Conservation (phyloP, 106 monocot genomes). For the Dendrobium huoshanense region DNA sequence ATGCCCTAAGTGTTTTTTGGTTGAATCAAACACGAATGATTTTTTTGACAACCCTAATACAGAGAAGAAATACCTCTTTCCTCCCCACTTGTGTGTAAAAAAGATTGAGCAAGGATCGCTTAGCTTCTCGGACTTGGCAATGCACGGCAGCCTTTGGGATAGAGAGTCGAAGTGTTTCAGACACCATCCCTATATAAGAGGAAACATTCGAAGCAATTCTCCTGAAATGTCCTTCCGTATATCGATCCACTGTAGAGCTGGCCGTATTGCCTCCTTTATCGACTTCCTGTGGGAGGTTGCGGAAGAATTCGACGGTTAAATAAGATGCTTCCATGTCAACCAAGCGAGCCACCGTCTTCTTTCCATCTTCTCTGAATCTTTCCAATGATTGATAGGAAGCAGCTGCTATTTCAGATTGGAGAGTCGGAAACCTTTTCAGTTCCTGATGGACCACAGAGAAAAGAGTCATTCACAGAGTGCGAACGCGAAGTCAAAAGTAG, state of each 20-base stretch:
- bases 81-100: constrained; percentile 43
- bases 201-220: constrained; percentile 58
- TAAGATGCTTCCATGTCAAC: constrained; percentile 77
- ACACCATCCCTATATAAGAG: constrained; percentile 46
- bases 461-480: neutral
- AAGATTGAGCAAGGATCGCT: constrained; percentile 38
- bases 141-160: constrained; percentile 55
- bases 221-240: constrained; percentile 46
- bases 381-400: constrained; percentile 47
- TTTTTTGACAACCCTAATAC: neutral
- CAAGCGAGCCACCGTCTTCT: constrained; percentile 48
- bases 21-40: too few relatives aligned
- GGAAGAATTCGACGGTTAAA: constrained; percentile 65
- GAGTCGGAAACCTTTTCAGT: constrained; percentile 52
- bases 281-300: constrained; percentile 59
- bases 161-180: constrained; percentile 20
- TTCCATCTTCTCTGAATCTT: constrained; percentile 50
- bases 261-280: constrained; percentile 37
- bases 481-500: neutral
- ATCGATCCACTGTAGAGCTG: constrained; percentile 8
- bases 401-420: constrained; percentile 56
- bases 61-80: constrained; percentile 18
- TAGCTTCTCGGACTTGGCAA: constrained; percentile 64
- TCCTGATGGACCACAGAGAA: constrained; percentile 19
- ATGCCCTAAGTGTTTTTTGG: too few relatives aligned